Percentiles rank a stretch among this genome's conserved stretches.
Conservation (phyloP, 768 basidiomycete species). For the Cubamyces lactineus region DNA sequence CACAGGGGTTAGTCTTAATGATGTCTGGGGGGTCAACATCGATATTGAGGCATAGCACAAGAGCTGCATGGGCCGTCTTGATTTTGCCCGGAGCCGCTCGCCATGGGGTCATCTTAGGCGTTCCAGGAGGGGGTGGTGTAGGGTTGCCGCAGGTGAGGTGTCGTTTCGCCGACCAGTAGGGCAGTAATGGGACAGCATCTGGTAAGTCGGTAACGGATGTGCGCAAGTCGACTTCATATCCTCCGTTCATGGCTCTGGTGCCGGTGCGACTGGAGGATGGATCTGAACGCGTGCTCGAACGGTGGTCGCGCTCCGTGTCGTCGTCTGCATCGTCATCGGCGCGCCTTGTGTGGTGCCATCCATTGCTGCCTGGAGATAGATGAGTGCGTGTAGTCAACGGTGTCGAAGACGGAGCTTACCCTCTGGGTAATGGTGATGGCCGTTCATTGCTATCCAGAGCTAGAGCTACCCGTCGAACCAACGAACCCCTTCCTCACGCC, state of each 20-base stretch:
- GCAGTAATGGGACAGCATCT: constrained; percentile 61
- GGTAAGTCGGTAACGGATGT: constrained; percentile 36
- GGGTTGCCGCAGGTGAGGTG: constrained; percentile 92
- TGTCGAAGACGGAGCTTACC: constrained; percentile 13
- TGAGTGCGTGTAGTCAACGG: background rate
- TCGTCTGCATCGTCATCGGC: constrained; percentile 31
- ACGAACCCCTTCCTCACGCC: background rate
- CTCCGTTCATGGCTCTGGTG: constrained; percentile 29
- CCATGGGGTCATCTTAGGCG: constrained; percentile 74
- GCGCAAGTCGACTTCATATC: constrained; percentile 34
- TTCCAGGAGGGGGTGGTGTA: constrained; percentile 67
- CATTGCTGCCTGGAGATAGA: constrained; percentile 13
- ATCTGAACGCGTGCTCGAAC: constrained; percentile 35
- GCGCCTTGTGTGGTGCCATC: constrained; percentile 7
- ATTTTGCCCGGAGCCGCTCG: constrained; percentile 82
- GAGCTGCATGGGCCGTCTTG: constrained; percentile 86
- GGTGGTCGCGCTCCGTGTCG: constrained; percentile 38
- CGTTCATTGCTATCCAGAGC: constrained; percentile 16
- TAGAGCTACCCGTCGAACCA: background rate
- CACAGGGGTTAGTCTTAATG: constrained; percentile 96
- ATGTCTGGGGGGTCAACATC: constrained; percentile 98
- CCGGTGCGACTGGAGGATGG: constrained; percentile 34
- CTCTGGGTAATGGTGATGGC: constrained; percentile 18
- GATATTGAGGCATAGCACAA: constrained; percentile 94
- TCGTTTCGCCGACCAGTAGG: constrained; percentile 87